phyloP scores from a whole-genome alignment of 2,329 filamentous ascomycete species.

The Davidsoniella neocaledoniae region DNA sequence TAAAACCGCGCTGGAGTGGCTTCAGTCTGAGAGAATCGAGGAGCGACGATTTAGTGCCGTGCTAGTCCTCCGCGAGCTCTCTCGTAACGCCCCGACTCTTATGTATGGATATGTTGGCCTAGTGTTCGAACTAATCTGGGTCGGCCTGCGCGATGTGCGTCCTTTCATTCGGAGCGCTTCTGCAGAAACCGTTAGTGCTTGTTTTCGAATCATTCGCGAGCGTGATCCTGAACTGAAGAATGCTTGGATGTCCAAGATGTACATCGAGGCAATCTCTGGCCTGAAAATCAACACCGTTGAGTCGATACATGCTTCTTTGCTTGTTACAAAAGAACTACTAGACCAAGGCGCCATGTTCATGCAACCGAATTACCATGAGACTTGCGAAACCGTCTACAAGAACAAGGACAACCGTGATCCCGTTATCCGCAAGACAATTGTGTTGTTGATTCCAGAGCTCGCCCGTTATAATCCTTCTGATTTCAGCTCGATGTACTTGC shows the following conservation, averaged over 20 bases:
- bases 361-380: slow-evolving; percentile 83
- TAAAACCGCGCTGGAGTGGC: slow-evolving; percentile 88
- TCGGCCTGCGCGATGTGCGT: slow-evolving; percentile 75
- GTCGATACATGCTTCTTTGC: slow-evolving; percentile 79
- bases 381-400: slow-evolving; percentile 80
- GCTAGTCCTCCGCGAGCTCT: slow-evolving; percentile 75
- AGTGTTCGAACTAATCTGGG: slow-evolving; percentile 93
- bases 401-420: slow-evolving; percentile 86
- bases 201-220: slow-evolving; percentile 88
- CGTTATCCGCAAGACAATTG: slow-evolving; percentile 76
- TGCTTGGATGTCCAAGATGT: slow-evolving; percentile 80
- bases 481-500: slow-evolving; percentile 73
- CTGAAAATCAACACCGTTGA: slow-evolving; percentile 71
- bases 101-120: slow-evolving; percentile 93
- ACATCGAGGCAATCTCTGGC: slow-evolving; percentile 65
- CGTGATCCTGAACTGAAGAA: slow-evolving; percentile 78
- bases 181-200: slow-evolving; percentile 82
- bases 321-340: slow-evolving; percentile 83
- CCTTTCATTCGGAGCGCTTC: slow-evolving; percentile 85
- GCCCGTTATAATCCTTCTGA: slow-evolving; percentile 85
- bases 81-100: slow-evolving; percentile 80
- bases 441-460: slow-evolving; percentile 78
- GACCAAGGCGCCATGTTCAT: slow-evolving; percentile 98
- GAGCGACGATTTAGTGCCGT: slow-evolving; percentile 87
- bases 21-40: slow-evolving; percentile 88